Evolutionary conservation across 139 green algal species (phyloP).

Genomic region (Astrephomene gubernaculifera): DNA sequence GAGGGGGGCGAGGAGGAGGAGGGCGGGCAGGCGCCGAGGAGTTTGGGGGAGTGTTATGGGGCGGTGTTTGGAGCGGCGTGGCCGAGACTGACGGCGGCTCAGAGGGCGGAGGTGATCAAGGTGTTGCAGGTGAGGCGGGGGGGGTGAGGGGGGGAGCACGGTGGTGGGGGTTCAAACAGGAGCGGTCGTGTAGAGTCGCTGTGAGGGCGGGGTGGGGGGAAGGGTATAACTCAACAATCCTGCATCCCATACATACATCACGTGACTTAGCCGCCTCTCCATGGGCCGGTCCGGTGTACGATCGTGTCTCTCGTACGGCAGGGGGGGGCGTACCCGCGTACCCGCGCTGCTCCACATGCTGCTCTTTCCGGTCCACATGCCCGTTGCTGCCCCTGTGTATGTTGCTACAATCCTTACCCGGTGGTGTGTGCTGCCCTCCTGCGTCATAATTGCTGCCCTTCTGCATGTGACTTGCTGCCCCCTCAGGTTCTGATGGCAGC

Average conservation of each 20-base stretch:
- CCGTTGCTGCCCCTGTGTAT: background rate
- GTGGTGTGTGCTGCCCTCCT: background rate
- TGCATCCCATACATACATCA: too few species aligned
- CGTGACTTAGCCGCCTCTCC: too few species aligned
- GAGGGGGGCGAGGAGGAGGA: too few species aligned
- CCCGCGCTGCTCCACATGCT: background rate
- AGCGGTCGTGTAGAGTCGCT: too few species aligned
- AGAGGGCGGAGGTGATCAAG: conserved; percentile 2
- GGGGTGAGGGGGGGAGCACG: background rate
- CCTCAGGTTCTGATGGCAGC: conserved; percentile 34
- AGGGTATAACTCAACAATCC: too few species aligned
- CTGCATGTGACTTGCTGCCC: background rate
- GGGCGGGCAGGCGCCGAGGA: too few species aligned
- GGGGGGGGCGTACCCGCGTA: too few species aligned
- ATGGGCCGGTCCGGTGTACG: too few species aligned
- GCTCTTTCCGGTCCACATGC: background rate
- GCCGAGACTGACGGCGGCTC: background rate
- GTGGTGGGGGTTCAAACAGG: too few species aligned
- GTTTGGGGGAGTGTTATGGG: conserved; percentile 8
- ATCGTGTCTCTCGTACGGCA: too few species aligned
- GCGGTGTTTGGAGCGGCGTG: conserved; percentile 19
- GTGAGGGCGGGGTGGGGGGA: background rate
- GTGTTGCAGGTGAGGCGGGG: conserved; percentile 20
- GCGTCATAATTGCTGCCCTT: background rate
- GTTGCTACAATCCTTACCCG: background rate